A percentile compares a stretch with the other conserved stretches of the same genome.
These are phyloP conservation scores for Dendrocalamus latiflorus DNA, from an alignment of 202 grass and related monocot genomes.

Conservation along the genomic window DNA sequence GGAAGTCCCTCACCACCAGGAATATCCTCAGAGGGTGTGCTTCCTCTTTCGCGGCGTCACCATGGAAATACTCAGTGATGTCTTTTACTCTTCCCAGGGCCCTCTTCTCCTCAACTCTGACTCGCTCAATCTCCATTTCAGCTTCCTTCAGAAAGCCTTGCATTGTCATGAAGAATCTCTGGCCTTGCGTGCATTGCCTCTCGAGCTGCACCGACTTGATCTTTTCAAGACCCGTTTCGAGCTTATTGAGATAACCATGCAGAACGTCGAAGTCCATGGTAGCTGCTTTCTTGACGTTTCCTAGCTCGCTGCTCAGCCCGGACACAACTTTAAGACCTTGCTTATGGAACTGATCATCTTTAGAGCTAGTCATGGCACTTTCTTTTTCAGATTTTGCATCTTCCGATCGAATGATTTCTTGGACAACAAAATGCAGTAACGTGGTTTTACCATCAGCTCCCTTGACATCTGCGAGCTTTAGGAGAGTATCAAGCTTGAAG, in stretches of 20 bases:
- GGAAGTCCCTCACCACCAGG: constrained; percentile 96
- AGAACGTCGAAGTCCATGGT: constrained; percentile 94
- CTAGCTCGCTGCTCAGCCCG: too few species aligned
- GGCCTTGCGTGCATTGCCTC: constrained; percentile 60
- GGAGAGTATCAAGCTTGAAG: constrained; percentile 96
- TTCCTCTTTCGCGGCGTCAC: constrained; percentile 67
- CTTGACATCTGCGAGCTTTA: constrained; percentile 94
- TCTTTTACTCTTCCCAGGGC: constrained; percentile 69
- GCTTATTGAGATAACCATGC: constrained; percentile 75
- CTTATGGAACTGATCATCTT: too few species aligned
- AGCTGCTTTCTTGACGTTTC: too few species aligned
- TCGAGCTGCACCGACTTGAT: constrained; percentile 74
- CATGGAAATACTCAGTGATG: constrained; percentile 90
- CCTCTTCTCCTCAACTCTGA: constrained; percentile 64
- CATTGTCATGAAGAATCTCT: constrained; percentile 78
- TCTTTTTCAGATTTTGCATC: too few species aligned
- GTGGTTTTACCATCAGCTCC: constrained; percentile 93
- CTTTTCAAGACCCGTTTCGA: constrained; percentile 76
- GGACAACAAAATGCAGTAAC: too few species aligned
- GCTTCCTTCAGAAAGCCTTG: constrained; percentile 71
- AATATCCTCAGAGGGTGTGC: constrained; percentile 90
- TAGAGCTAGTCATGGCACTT: too few species aligned
- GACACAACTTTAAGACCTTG: too few species aligned
- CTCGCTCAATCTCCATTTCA: constrained; percentile 59
- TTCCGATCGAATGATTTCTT: too few species aligned